phyloP scores from a whole-genome alignment of 164 flowering plant genomes.

The Echeveria elegans region DNA sequence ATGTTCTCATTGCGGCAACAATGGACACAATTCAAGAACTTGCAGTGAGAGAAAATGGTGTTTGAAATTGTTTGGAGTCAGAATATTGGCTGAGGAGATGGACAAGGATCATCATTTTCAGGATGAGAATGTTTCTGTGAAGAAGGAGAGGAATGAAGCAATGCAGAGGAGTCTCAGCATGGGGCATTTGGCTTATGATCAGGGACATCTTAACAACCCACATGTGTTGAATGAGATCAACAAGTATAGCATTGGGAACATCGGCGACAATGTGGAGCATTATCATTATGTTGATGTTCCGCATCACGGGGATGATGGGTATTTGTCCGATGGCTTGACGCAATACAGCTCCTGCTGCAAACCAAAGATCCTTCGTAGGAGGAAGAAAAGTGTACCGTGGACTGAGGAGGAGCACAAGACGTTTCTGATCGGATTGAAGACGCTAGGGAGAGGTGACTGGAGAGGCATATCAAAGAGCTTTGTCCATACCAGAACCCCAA shows the following conservation, averaged over 20 bases:
- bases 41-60: constrained; percentile 20
- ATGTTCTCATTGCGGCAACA: constrained; percentile 36
- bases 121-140: neutral
- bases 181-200: constrained; percentile 1
- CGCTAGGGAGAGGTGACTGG: constrained; percentile 5
- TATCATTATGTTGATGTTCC: neutral
- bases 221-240: neutral
- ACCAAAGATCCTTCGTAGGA: neutral
- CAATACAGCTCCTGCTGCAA: neutral
- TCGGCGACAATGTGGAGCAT: neutral
- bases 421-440: constrained; percentile 1
- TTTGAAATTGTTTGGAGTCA: constrained; percentile 34
- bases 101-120: neutral
- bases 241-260: neutral
- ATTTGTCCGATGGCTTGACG: neutral
- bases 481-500: neutral
- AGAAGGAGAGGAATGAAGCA: neutral
- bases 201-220: neutral
- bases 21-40: constrained; percentile 44
- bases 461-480: constrained; percentile 1
- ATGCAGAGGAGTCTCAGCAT: constrained; percentile 1
- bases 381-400: constrained; percentile 4
- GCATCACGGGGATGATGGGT: neutral
- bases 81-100: constrained; percentile 11
- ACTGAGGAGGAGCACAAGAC: constrained; percentile 2